These are phyloP conservation scores for Exophiala aquamarina DNA, from an alignment of 2,329 filamentous ascomycete species.

Conservation along the genomic window DNA sequence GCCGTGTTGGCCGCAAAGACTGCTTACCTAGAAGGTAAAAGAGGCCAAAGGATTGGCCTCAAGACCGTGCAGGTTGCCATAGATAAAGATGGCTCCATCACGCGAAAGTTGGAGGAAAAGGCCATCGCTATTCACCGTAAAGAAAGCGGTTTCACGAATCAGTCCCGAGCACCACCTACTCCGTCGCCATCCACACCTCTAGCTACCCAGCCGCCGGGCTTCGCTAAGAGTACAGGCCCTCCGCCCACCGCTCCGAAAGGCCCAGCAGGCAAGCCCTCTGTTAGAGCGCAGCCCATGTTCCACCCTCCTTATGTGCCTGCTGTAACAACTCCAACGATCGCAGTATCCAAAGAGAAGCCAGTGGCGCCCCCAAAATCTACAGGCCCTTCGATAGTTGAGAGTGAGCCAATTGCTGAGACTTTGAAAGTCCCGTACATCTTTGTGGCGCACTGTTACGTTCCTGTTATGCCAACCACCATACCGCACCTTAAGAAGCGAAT, in stretches of 20 bases:
- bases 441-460: constrained; percentile 81
- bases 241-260: constrained; percentile 86
- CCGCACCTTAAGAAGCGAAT: constrained; percentile 87
- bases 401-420: constrained; percentile 64
- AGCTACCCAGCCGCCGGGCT: constrained; percentile 34
- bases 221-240: constrained; percentile 57
- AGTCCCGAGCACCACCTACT: constrained; percentile 24
- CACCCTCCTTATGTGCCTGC: constrained; percentile 11
- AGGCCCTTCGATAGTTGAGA: constrained; percentile 60
- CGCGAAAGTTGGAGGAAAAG: constrained; percentile 73
- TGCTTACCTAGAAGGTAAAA: constrained; percentile 71
- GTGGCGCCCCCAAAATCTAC: constrained; percentile 3
- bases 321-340: constrained; percentile 35
- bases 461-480: constrained; percentile 80
- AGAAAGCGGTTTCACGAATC: constrained; percentile 42
- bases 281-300: constrained; percentile 32
- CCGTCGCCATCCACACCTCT: constrained; percentile 27
- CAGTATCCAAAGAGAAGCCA: constrained; percentile 12
- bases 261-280: constrained; percentile 61
- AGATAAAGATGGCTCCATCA: constrained; percentile 84
- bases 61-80: constrained; percentile 78
- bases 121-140: constrained; percentile 68
- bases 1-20: constrained; percentile 79
- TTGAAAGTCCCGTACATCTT: constrained; percentile 87
- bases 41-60: constrained; percentile 76